Conservation (phyloP, 352 stramenopile genomes). For the Aphanomyces stellatus region DNA sequence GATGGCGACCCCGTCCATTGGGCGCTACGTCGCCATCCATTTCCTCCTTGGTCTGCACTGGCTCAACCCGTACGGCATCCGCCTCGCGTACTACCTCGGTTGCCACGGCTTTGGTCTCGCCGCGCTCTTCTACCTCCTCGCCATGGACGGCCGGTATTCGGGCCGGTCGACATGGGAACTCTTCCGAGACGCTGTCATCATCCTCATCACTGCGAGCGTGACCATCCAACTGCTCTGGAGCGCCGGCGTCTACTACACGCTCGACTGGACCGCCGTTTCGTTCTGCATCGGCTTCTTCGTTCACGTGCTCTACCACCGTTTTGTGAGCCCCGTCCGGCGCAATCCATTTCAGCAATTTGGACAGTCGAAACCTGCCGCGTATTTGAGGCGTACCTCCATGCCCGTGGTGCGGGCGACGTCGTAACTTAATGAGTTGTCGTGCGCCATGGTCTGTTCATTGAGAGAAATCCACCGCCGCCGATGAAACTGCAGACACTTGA, state of each 20-base stretch:
- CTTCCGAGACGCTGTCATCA: neutral
- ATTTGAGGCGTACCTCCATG: neutral
- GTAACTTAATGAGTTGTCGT: neutral
- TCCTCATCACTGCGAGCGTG: neutral
- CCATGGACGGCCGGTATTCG: neutral
- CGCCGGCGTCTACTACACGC: neutral
- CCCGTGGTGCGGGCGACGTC: neutral
- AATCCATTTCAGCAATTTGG: neutral
- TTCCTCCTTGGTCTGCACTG: slow-evolving; percentile 1
- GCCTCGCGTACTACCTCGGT: neutral
- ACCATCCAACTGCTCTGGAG: slow-evolving; percentile 1
- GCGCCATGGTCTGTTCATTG: no score
- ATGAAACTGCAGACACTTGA: no score
- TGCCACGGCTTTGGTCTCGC: neutral
- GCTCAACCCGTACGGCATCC: slow-evolving; percentile 1
- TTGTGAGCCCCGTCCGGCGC: neutral
- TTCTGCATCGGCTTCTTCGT: neutral
- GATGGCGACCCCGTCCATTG: neutral
- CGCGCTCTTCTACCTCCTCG: neutral
- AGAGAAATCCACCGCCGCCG: no score
- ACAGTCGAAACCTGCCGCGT: neutral
- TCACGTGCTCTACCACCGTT: neutral
- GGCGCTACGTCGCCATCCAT: neutral
- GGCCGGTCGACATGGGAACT: neutral
- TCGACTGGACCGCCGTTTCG: neutral